phyloP scores from a whole-genome alignment of 2,329 filamentous ascomycete species.

The Beauveria brongniartii region DNA sequence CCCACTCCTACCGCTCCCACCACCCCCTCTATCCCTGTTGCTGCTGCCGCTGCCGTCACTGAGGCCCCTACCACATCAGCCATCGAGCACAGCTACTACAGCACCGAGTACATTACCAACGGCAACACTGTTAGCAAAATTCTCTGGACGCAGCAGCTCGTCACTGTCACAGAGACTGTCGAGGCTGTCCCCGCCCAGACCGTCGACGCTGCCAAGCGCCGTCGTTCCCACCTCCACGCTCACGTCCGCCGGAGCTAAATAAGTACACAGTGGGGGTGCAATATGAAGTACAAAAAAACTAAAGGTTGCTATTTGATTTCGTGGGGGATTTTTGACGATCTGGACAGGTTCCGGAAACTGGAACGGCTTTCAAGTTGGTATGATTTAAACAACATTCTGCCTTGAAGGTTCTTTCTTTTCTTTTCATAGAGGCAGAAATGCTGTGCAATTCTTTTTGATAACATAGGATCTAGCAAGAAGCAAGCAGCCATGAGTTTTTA shows the following conservation, averaged over 20 bases:
- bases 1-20: constrained; percentile 15
- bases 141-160: constrained; percentile 46
- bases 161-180: constrained; percentile 42
- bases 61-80: constrained; percentile 24
- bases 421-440: constrained; percentile 26
- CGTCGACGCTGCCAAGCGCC: constrained; percentile 24
- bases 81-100: constrained; percentile 25
- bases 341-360: constrained; percentile 29
- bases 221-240: constrained; percentile 27
- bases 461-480: constrained; percentile 24
- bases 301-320: constrained; percentile 13
- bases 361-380: constrained; percentile 20
- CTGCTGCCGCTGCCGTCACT: constrained; percentile 17
- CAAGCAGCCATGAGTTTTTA: constrained; percentile 17
- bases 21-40: constrained; percentile 10
- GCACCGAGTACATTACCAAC: constrained; percentile 46
- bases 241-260: constrained; percentile 25
- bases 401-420: constrained; percentile 21
- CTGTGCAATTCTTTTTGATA: constrained; percentile 23
- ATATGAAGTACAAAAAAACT: constrained; percentile 12
- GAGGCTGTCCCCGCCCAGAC: constrained; percentile 27
- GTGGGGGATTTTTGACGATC: constrained; percentile 18
- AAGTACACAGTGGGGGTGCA: constrained; percentile 1
- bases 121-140: constrained; percentile 46
- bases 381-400: constrained; percentile 28